Evolutionary conservation across 73 alveolate species (phyloP).

Genomic region (Urostyla sp.): DNA sequence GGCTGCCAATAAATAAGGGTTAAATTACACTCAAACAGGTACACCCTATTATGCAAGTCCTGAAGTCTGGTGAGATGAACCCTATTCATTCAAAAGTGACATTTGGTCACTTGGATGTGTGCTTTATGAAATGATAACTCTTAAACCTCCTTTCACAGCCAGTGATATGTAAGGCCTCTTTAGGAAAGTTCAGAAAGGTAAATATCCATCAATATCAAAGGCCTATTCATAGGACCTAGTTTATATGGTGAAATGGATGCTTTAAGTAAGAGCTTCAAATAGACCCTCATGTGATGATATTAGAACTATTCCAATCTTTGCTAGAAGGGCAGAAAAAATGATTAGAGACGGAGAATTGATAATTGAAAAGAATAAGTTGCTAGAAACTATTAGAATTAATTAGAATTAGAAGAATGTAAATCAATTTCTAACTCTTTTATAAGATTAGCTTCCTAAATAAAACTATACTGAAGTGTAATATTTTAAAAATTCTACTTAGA

Average conservation of each 20-base stretch:
- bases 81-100: constrained; percentile 91
- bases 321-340: not conserved
- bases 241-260: not conserved
- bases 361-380: not conserved
- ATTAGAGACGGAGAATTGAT: no score
- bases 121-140: constrained; percentile 85
- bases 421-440: not conserved
- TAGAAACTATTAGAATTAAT: not conserved
- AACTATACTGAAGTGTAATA: not conserved
- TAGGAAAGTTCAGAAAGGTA: constrained; percentile 72
- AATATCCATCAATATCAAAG: not conserved
- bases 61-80: constrained; percentile 88
- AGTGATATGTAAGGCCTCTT: constrained; percentile 84
- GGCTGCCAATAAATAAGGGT: constrained; percentile 75
- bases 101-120: constrained; percentile 97
- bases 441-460: not conserved
- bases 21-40: constrained; percentile 73
- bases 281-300: not conserved
- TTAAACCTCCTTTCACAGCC: constrained; percentile 86
- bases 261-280: not conserved
- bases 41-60: constrained; percentile 88
- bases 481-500: not conserved
- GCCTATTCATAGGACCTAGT: not conserved
- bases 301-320: not conserved
- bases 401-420: not conserved